Evolutionary conservation across 2,329 filamentous ascomycete genomes (phyloP).

Genomic region (Didymellaceae sp.): DNA sequence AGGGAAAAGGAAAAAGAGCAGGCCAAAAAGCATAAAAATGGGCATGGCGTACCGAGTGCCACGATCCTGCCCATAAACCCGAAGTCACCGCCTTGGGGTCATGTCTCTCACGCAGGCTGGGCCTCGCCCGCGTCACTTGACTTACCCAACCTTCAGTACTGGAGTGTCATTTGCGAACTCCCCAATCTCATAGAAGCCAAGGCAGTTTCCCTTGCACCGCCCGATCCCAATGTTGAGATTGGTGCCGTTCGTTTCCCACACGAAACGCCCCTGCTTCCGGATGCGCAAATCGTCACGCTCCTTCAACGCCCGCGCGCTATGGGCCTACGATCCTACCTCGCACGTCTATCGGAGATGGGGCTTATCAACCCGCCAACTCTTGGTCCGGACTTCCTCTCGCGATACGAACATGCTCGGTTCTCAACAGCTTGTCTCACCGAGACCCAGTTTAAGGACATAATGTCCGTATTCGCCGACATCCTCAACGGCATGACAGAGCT

Average conservation of each 20-base stretch:
- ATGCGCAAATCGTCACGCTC: constrained; percentile 71
- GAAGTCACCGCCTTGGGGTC: constrained; percentile 72
- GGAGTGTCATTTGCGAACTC: constrained; percentile 79
- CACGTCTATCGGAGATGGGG: constrained; percentile 70
- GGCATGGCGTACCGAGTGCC: constrained; percentile 30
- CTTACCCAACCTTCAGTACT: constrained; percentile 82
- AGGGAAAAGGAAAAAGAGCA: constrained; percentile 42
- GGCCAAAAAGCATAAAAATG: constrained; percentile 33
- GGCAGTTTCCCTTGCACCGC: constrained; percentile 82
- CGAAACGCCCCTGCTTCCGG: constrained; percentile 55
- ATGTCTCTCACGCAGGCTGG: constrained; percentile 89
- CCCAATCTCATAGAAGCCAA: constrained; percentile 91
- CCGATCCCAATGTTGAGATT: constrained; percentile 53
- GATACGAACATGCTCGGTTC: constrained; percentile 87
- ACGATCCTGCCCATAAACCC: constrained; percentile 51
- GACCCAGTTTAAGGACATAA: constrained; percentile 74
- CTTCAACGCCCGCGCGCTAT: constrained; percentile 74
- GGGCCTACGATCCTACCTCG: constrained; percentile 80
- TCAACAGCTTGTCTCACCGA: constrained; percentile 73
- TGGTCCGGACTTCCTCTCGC: constrained; percentile 67
- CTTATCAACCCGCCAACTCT: constrained; percentile 64
- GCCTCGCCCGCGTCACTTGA: constrained; percentile 77
- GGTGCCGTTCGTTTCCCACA: constrained; percentile 28
- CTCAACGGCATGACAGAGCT: constrained; percentile 76
- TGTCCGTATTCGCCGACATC: constrained; percentile 83